Evolutionary conservation across 2,329 filamentous ascomycete species (phyloP).

Genomic region (Zymoseptoria passerinii): DNA sequence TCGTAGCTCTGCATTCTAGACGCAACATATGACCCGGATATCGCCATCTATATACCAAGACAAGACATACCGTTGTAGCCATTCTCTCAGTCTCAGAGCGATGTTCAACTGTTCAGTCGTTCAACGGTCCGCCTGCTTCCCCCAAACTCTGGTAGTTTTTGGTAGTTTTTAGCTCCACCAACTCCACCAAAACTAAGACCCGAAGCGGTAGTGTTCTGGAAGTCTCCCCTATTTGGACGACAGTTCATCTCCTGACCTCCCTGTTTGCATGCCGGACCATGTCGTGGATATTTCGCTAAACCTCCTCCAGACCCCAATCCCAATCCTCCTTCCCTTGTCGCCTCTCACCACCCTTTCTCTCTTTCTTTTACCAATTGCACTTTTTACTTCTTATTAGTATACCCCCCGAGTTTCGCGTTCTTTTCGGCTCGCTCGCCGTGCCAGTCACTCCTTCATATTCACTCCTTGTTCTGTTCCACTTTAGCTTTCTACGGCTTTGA

Average conservation of each 20-base stretch:
- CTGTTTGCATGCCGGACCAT: neutral
- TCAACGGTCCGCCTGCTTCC: neutral
- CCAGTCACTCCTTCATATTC: neutral
- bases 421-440: neutral
- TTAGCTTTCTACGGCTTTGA: neutral
- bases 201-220: neutral
- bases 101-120: neutral
- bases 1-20: neutral
- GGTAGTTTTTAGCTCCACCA: neutral
- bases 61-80: neutral
- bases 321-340: neutral
- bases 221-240: neutral
- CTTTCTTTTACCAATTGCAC: neutral
- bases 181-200: neutral
- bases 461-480: neutral
- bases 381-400: neutral
- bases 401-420: neutral
- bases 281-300: neutral
- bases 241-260: neutral
- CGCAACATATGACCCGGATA: too few relatives aligned
- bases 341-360: neutral
- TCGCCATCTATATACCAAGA: neutral
- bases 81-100: neutral
- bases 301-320: neutral
- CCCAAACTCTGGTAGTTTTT: neutral